phyloP scores from a whole-genome alignment of 2,329 filamentous ascomycete genomes.

The Clonostachys chloroleuca region DNA sequence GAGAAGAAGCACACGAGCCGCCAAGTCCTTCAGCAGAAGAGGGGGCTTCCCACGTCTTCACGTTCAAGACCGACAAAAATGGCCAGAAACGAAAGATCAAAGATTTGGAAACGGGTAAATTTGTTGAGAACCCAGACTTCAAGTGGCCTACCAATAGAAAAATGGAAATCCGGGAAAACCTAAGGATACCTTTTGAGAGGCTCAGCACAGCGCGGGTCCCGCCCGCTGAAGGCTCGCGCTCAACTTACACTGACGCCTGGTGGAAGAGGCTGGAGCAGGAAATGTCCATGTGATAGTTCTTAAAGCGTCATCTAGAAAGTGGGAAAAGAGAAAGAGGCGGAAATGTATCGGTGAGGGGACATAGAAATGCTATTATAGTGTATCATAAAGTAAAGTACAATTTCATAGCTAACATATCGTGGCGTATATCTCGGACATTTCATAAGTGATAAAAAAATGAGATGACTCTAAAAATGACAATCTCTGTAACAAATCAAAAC shows the following conservation, averaged over 20 bases:
- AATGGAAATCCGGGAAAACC: conserved; percentile 15
- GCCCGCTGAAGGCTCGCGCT: no score
- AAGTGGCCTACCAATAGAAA: conserved; percentile 12
- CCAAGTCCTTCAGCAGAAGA: neutral
- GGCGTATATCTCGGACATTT: no score
- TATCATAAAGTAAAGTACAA: no score
- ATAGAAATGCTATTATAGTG: no score
- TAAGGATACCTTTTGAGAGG: conserved; percentile 13
- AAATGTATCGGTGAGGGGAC: no score
- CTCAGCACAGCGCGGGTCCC: neutral
- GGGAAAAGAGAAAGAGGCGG: no score
- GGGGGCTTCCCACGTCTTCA: neutral
- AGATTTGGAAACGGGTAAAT: neutral
- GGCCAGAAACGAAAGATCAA: neutral
- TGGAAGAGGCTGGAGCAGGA: no score
- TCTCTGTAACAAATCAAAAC: neutral
- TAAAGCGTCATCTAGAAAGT: no score
- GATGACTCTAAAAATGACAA: neutral
- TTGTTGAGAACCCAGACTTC: conserved; percentile 7
- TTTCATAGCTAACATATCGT: no score
- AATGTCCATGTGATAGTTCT: no score
- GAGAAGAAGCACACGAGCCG: neutral
- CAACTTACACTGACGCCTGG: no score
- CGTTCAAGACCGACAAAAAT: neutral
- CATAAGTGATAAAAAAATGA: no score